These are phyloP conservation scores for Cercospora zeina DNA, from an alignment of 2,329 filamentous ascomycete species.

Conservation along the genomic window DNA sequence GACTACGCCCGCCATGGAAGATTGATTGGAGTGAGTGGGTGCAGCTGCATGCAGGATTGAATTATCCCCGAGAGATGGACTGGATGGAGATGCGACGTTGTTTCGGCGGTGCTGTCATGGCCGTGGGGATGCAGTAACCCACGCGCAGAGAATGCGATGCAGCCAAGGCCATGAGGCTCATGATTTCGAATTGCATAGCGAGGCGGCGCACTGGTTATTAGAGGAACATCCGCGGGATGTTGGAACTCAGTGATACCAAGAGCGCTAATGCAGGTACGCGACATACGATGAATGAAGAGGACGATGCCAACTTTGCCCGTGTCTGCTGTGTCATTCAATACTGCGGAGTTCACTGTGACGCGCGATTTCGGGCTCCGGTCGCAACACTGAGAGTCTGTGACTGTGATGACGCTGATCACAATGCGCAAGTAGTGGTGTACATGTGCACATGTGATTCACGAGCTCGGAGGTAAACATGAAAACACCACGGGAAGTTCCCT, in stretches of 20 bases:
- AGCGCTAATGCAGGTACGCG: conserved; percentile 17
- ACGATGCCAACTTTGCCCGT: neutral
- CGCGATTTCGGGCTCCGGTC: neutral
- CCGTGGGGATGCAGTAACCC: conserved; percentile 33
- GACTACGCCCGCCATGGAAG: conserved; percentile 38
- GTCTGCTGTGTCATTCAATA: neutral
- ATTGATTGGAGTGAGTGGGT: conserved; percentile 28
- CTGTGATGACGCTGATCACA: neutral
- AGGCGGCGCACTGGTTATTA: conserved; percentile 14
- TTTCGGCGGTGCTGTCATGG: conserved; percentile 37
- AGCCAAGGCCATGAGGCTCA: neutral
- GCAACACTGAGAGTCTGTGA: neutral
- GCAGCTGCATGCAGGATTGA: conserved; percentile 33
- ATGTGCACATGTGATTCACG: neutral
- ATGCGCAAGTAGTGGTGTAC: neutral
- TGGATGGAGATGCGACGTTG: conserved; percentile 38
- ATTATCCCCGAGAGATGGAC: conserved; percentile 35
- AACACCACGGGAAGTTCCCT: neutral
- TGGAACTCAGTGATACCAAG: conserved; percentile 12
- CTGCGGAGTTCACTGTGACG: neutral
- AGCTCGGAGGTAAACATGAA: conserved; percentile 3
- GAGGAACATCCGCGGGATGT: neutral
- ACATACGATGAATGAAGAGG: conserved; percentile 13
- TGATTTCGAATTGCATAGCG: conserved; percentile 20
- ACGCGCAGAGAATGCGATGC: neutral